Conservation (phyloP, 2,329 filamentous ascomycete species). For the Phialophora chinensis region DNA sequence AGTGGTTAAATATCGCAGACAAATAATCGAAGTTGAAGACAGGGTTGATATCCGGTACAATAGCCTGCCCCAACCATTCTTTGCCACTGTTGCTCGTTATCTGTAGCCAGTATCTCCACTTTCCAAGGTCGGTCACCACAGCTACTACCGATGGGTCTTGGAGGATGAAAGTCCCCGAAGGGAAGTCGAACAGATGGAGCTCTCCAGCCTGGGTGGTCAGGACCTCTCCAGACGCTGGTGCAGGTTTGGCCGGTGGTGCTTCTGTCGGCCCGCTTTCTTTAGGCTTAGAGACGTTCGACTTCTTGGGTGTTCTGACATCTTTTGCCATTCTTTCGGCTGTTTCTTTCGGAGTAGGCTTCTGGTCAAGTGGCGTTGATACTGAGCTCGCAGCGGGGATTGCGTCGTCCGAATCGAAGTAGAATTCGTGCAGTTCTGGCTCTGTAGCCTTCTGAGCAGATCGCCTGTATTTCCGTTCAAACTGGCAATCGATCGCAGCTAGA, state of each 20-base stretch:
- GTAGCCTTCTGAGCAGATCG: conserved; percentile 80
- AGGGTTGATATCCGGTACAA: conserved; percentile 91
- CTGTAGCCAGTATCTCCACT: conserved; percentile 96
- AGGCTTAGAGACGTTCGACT: conserved; percentile 45
- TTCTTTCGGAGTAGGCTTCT: conserved; percentile 48
- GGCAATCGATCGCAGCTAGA: conserved; percentile 83
- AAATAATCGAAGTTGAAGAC: conserved; percentile 99
- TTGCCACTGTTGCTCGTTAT: conserved; percentile 72
- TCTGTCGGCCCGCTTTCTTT: conserved; percentile 57
- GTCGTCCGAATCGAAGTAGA: conserved; percentile 73
- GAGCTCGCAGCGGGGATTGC: conserved; percentile 67
- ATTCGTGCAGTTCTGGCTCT: conserved; percentile 78
- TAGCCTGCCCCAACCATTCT: conserved; percentile 84
- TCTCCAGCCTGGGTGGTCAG: conserved; percentile 79
- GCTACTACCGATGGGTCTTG: conserved; percentile 78
- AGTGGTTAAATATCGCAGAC: conserved; percentile 99
- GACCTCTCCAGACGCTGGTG: conserved; percentile 73
- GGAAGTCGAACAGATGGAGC: conserved; percentile 91
- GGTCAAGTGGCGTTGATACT: conserved; percentile 54
- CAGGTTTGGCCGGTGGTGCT: conserved; percentile 64
- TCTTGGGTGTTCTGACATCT: conserved; percentile 51
- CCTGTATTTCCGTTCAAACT: conserved; percentile 96
- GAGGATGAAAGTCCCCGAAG: conserved; percentile 80
- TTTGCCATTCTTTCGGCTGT: conserved; percentile 53
- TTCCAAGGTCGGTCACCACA: conserved; percentile 81